Evolutionary conservation across 2,329 filamentous ascomycete species (phyloP).

Genomic region (Sphaceloma murrayae): DNA sequence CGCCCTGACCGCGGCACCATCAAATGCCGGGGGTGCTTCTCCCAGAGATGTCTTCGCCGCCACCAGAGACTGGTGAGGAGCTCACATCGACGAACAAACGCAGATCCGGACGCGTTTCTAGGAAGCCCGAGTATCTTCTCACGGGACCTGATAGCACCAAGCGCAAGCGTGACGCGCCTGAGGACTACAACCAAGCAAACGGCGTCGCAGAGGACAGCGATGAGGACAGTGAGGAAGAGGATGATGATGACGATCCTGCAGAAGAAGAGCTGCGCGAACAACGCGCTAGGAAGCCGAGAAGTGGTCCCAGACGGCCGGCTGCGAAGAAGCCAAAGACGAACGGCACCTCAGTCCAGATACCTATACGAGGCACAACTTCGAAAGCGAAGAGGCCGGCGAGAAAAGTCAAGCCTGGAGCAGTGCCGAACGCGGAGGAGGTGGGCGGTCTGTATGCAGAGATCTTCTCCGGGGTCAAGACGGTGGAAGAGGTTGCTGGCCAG

Average conservation of each 20-base stretch:
- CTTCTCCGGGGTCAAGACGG: conserved; percentile 45
- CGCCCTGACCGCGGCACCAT: neutral
- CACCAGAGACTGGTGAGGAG: conserved; percentile 4
- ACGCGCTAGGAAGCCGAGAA: conserved; percentile 25
- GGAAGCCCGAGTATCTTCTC: conserved; percentile 18
- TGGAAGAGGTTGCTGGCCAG: conserved; percentile 47
- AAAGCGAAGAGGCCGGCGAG: conserved; percentile 39
- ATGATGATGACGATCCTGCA: conserved; percentile 32
- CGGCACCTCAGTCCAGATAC: conserved; percentile 42
- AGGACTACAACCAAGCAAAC: conserved; percentile 28
- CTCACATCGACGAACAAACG: conserved; percentile 15
- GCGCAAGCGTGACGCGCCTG: conserved; percentile 37
- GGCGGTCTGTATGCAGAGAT: conserved; percentile 53
- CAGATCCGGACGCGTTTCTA: conserved; percentile 19
- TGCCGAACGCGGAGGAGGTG: conserved; percentile 42
- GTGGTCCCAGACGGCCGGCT: conserved; percentile 29
- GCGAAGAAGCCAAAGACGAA: conserved; percentile 49
- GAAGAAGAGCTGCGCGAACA: conserved; percentile 42
- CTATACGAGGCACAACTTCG: conserved; percentile 44
- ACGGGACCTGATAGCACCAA: conserved; percentile 28
- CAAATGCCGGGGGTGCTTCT: conserved; percentile 14
- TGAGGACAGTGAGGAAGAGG: conserved; percentile 29
- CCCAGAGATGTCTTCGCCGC: conserved; percentile 14
- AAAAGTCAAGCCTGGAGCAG: conserved; percentile 44
- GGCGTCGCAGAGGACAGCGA: conserved; percentile 26